These are phyloP conservation scores for Colletotrichum kahawae DNA, from an alignment of 2,329 filamentous ascomycete genomes.

Conservation along the genomic window DNA sequence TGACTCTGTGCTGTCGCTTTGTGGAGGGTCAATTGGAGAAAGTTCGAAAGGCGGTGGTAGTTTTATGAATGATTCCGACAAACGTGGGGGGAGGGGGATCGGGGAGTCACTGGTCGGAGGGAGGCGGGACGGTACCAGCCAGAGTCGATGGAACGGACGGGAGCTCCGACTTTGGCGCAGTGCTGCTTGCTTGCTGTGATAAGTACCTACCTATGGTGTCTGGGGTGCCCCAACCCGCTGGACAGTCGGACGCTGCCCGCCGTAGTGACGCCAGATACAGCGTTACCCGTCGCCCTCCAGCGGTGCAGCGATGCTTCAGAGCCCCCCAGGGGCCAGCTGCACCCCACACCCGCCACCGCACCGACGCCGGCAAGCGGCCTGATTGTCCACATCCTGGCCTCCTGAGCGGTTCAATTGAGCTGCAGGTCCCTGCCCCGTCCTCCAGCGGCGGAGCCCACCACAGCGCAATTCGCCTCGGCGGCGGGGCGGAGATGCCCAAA, in stretches of 20 bases:
- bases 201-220: too few relatives aligned
- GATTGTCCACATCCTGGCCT: background rate
- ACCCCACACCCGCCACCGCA: background rate
- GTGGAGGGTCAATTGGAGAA: background rate
- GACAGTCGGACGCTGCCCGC: background rate
- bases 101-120: background rate
- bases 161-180: slow-evolving; percentile 1
- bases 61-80: slow-evolving; percentile 9
- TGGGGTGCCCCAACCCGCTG: background rate
- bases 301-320: background rate
- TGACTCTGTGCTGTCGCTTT: background rate
- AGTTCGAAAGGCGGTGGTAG: background rate
- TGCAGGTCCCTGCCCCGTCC: background rate
- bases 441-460: background rate
- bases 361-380: slow-evolving; percentile 4
- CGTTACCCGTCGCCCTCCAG: background rate
- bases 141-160: background rate
- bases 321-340: background rate
- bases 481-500: slow-evolving; percentile 24
- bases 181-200: background rate
- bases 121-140: background rate
- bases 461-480: background rate
- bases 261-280: background rate
- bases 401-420: background rate
- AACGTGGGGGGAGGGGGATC: background rate